A percentile compares a stretch with the other conserved stretches of the same genome.
Conservation (phyloP, 768 basidiomycete genomes). For the Leccinum barrowsii region DNA sequence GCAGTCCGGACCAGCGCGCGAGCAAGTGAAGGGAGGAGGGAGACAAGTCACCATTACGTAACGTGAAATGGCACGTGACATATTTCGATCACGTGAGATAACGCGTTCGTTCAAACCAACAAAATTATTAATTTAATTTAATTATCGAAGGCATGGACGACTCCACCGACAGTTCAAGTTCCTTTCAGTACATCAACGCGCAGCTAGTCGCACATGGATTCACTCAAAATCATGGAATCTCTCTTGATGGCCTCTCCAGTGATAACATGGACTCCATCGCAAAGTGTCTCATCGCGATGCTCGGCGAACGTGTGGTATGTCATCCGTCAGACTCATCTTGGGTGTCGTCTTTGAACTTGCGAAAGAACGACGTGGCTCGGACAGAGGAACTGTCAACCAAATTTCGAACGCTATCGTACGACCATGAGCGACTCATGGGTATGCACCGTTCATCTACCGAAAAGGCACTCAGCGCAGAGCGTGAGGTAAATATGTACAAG, state of each 20-base stretch:
- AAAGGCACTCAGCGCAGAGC: slow-evolving; percentile 66
- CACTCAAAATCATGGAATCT: slow-evolving; percentile 56
- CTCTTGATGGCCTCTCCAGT: slow-evolving; percentile 59
- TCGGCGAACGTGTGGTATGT: slow-evolving; percentile 75
- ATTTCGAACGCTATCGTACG: slow-evolving; percentile 73
- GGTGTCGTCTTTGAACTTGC: slow-evolving; percentile 11
- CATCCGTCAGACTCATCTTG: neutral
- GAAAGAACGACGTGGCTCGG: slow-evolving; percentile 70
- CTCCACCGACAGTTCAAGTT: neutral
- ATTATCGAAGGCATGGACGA: neutral
- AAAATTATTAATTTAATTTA: neutral
- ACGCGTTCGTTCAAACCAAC: slow-evolving; percentile 21
- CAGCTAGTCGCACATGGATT: slow-evolving; percentile 86
- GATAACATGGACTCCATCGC: slow-evolving; percentile 54
- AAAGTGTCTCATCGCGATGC: slow-evolving; percentile 73
- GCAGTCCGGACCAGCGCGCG: neutral
- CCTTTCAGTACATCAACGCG: slow-evolving; percentile 71
- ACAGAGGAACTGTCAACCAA: slow-evolving; percentile 75
- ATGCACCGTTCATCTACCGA: slow-evolving; percentile 62
- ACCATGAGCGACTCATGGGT: slow-evolving; percentile 68
- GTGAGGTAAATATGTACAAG: slow-evolving; percentile 73
- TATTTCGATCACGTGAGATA: slow-evolving; percentile 22
- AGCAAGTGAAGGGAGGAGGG: slow-evolving; percentile 5
- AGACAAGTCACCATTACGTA: slow-evolving; percentile 24
- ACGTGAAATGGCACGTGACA: slow-evolving; percentile 12